Evolutionary conservation across 2,329 filamentous ascomycete genomes (phyloP).

Genomic region (Penicillium sp.): DNA sequence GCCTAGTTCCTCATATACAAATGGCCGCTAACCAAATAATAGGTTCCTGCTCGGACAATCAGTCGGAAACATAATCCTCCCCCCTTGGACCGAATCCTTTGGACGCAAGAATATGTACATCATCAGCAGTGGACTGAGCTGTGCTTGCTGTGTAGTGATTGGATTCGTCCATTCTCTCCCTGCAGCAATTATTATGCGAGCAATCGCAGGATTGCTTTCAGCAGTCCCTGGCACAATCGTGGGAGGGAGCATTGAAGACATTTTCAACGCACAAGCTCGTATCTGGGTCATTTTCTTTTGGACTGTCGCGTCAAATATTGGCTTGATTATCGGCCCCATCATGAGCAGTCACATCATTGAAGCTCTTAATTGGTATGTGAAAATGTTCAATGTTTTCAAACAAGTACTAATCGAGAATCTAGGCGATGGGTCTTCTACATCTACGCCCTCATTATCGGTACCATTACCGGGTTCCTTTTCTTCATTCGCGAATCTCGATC

Average conservation of each 20-base stretch:
- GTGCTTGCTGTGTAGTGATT: constrained; percentile 42
- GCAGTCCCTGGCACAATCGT: constrained; percentile 55
- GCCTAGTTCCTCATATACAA: neutral
- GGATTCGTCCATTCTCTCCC: constrained; percentile 42
- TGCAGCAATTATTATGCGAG: constrained; percentile 47
- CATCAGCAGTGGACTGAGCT: constrained; percentile 33
- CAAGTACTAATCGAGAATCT: neutral
- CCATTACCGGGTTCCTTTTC: constrained; percentile 40
- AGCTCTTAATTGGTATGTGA: constrained; percentile 41
- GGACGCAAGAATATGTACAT: constrained; percentile 44
- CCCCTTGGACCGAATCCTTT: constrained; percentile 44
- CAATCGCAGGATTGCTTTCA: constrained; percentile 51
- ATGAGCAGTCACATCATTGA: constrained; percentile 48
- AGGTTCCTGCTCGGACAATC: constrained; percentile 43
- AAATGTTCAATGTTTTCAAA: neutral
- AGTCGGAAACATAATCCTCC: constrained; percentile 39
- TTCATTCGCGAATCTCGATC: constrained; percentile 52
- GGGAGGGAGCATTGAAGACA: constrained; percentile 55
- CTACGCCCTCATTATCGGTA: constrained; percentile 44
- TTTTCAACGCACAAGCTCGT: constrained; percentile 51
- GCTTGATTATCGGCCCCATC: constrained; percentile 50
- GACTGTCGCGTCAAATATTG: constrained; percentile 49
- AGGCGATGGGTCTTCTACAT: constrained; percentile 54
- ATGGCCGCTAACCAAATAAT: neutral
- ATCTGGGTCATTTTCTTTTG: constrained; percentile 55